Percentiles rank a stretch among this genome's conserved stretches.
These are phyloP conservation scores for Chaetomium tenue DNA, from an alignment of 495 filamentous ascomycete genomes.

Conservation along the genomic window DNA sequence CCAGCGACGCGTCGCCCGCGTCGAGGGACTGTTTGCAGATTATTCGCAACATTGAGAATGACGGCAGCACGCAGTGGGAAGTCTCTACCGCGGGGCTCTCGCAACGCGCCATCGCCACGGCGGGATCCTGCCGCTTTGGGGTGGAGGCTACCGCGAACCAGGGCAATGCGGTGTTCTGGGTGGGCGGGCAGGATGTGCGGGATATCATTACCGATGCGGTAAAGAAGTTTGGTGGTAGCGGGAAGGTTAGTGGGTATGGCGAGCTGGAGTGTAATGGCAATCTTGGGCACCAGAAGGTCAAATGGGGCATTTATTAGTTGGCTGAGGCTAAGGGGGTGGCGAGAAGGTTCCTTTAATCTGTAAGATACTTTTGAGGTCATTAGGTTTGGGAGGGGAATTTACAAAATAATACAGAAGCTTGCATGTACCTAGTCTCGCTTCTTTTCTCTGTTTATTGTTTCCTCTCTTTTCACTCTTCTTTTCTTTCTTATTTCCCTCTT, in stretches of 20 bases:
- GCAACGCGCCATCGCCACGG: background rate
- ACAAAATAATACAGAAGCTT: no score
- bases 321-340: no score
- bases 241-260: conserved; percentile 35
- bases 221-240: conserved; percentile 17
- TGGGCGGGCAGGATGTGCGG: conserved; percentile 19
- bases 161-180: background rate
- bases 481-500: no score
- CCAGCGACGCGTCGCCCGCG: background rate
- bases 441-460: background rate
- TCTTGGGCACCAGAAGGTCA: no score
- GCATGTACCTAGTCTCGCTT: no score
- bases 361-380: no score
- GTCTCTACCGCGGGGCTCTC: background rate
- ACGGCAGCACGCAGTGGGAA: background rate
- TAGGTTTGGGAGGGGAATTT: no score
- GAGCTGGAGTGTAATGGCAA: conserved; percentile 26
- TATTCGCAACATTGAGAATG: conserved; percentile 37
- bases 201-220: conserved; percentile 20
- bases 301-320: no score
- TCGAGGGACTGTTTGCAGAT: conserved; percentile 25
- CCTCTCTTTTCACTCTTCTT: background rate
- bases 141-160: background rate
- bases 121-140: conserved; percentile 11
- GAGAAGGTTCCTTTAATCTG: no score